Evolutionary conservation across 73 alveolate genomes (phyloP).

Genomic region (Urostyla sp.): DNA sequence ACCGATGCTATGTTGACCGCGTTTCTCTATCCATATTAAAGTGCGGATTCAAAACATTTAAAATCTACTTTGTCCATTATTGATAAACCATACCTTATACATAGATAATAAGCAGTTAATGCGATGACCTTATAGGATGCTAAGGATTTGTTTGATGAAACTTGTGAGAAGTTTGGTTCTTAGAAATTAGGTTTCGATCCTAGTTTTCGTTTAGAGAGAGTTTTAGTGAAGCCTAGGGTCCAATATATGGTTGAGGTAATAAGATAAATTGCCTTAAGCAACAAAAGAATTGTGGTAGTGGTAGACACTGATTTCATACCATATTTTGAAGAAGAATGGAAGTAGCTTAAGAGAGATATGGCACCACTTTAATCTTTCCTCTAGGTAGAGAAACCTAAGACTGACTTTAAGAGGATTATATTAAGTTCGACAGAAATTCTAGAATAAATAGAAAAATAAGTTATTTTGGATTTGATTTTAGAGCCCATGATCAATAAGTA

Average conservation of each 20-base stretch:
- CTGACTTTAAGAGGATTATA: neutral
- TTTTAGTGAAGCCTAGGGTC: constrained; percentile 52
- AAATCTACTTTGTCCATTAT: constrained; percentile 36
- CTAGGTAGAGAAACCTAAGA: neutral
- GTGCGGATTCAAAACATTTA: constrained; percentile 1
- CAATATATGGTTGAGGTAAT: constrained; percentile 65
- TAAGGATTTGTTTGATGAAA: constrained; percentile 34
- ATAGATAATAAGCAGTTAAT: constrained; percentile 63
- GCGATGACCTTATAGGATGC: constrained; percentile 27
- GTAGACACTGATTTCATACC: constrained; percentile 64
- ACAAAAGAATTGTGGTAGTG: constrained; percentile 55
- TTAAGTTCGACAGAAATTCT: neutral
- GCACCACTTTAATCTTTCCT: constrained; percentile 46
- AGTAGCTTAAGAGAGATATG: constrained; percentile 26
- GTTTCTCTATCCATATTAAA: constrained; percentile 57
- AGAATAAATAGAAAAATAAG: constrained; percentile 68
- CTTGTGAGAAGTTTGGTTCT: constrained; percentile 12
- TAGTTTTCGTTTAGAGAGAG: constrained; percentile 1
- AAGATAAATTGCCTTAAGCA: constrained; percentile 38
- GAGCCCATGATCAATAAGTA: constrained; percentile 51
- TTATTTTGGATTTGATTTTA: constrained; percentile 53
- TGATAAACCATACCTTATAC: constrained; percentile 63
- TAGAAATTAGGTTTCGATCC: constrained; percentile 56
- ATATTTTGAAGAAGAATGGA: constrained; percentile 64
- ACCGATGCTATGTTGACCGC: constrained; percentile 72